Base-by-base conservation (phyloP, 1,139 yeast genomes). In the Zygosaccharomyces sapae region DNA sequence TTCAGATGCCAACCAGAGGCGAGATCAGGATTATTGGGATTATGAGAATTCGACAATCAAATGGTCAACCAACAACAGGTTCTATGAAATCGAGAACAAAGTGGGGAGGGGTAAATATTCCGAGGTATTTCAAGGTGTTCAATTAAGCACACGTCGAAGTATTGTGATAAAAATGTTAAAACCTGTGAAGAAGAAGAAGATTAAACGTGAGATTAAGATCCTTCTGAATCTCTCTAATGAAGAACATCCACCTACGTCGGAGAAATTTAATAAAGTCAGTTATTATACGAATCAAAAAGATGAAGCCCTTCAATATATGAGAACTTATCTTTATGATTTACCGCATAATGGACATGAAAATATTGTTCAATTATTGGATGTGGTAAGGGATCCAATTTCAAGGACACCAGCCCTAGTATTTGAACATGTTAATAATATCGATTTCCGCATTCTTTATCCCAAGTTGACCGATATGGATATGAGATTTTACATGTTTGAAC, bases 71-170 rank as follows among this genome's bases (percentile, higher is more conserved):
- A 54, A 61, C 44, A 58, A 57, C 39, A 61, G 62, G 24, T 82
- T 85, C 70, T 92, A 92, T 69, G 99, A 94, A 69, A 88, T 94
- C 54, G 80, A 89, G 47, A 78, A 84, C 55, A 92, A 92, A 68
- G 87, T 94, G 44, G 99, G 99, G 24, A 80, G 98, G 52, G 98
- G 99, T 44, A 92, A 92, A 71, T 94, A 94, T 69, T 86, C 96
- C 5, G 99, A 94, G 69, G 99, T 95, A 37, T 94, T 94, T 66
- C 83, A 81, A 54, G 95, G 94, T 29, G 71, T 83, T 33, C 84
- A 83, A 63, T 70, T 82, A 44, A 73, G 79, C 50, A 74, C 73
- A 43, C 72, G 72, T 44, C 67, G 69, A 42, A 76, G 77, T 37
- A 81, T 83, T 57, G 96, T 92, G 44, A 88, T 94, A 61, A 92